A percentile compares a stretch with the other conserved stretches of the same genome.
These are phyloP conservation scores for Laguncularia racemosa DNA, from an alignment of 345 rosid genomes.

Conservation along the genomic window DNA sequence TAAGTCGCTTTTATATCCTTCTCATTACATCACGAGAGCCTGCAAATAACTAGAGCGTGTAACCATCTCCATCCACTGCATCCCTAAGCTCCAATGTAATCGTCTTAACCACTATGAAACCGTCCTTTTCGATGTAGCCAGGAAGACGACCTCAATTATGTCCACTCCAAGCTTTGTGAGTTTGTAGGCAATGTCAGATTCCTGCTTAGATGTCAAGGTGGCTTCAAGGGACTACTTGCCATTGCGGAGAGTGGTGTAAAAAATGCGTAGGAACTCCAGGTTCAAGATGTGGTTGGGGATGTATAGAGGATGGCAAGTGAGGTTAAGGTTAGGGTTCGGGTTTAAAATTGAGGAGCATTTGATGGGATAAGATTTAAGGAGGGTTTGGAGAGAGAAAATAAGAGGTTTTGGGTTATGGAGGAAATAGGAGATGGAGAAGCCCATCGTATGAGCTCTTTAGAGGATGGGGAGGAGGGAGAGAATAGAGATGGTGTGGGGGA, in stretches of 20 bases:
- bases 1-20: slow-evolving; percentile 74
- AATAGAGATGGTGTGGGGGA: slow-evolving; percentile 3
- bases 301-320: slow-evolving; percentile 47
- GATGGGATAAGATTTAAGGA: slow-evolving; percentile 5
- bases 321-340: not conserved
- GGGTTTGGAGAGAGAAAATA: slow-evolving; percentile 15
- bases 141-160: slow-evolving; percentile 88
- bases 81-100: slow-evolving; percentile 76
- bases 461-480: slow-evolving; percentile 3
- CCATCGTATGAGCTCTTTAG: slow-evolving; percentile 9
- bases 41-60: slow-evolving; percentile 92
- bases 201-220: slow-evolving; percentile 79
- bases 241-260: slow-evolving; percentile 96
- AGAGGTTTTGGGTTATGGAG: not conserved
- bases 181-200: slow-evolving; percentile 81
- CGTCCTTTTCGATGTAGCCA: slow-evolving; percentile 85
- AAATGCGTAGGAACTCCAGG: slow-evolving; percentile 71
- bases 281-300: slow-evolving; percentile 62
- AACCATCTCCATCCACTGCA: slow-evolving; percentile 45
- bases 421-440: slow-evolving; percentile 18
- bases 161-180: slow-evolving; percentile 83
- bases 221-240: slow-evolving; percentile 99
- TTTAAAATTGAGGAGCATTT: slow-evolving; percentile 12
- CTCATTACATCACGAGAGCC: slow-evolving; percentile 80
- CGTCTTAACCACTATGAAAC: slow-evolving; percentile 70